Percentiles rank a stretch among this genome's conserved stretches.
Conservation (phyloP, 345 rosid species). For the Clarkia xantiana region DNA sequence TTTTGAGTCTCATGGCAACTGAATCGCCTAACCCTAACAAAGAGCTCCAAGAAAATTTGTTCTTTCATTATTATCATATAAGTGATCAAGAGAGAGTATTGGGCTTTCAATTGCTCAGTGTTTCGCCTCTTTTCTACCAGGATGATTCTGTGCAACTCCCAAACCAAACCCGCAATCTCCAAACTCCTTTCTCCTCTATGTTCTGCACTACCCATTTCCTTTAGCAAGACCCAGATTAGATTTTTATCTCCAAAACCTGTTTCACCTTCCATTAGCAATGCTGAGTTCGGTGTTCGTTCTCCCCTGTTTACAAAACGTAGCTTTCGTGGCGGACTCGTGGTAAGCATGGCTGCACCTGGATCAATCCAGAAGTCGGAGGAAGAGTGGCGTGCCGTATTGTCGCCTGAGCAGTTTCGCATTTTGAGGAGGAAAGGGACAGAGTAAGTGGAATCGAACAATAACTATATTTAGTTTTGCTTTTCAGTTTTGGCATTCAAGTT, state of each 20-base stretch:
- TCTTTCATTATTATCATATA: slow-evolving; percentile 5
- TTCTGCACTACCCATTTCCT: slow-evolving; percentile 4
- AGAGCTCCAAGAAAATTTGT: neutral
- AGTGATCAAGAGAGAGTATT: slow-evolving; percentile 5
- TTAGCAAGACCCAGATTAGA: slow-evolving; percentile 8
- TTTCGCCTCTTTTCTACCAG: slow-evolving; percentile 23
- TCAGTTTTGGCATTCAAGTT: too few species aligned
- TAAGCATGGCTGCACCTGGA: slow-evolving; percentile 50
- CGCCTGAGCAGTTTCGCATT: slow-evolving; percentile 77
- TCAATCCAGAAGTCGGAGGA: slow-evolving; percentile 66
- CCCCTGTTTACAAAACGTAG: slow-evolving; percentile 14
- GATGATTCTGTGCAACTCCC: slow-evolving; percentile 10
- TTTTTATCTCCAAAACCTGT: neutral
- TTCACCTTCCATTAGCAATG: slow-evolving; percentile 8
- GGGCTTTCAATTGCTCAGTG: slow-evolving; percentile 26
- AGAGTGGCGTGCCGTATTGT: slow-evolving; percentile 76
- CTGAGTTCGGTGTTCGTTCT: slow-evolving; percentile 9
- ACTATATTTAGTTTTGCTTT: too few species aligned
- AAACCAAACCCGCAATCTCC: slow-evolving; percentile 11
- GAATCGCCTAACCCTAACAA: too few species aligned
- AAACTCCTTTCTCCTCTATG: neutral
- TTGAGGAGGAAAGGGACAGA: slow-evolving; percentile 81
- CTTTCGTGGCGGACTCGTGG: slow-evolving; percentile 31
- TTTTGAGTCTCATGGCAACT: too few species aligned
- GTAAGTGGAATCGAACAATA: slow-evolving; percentile 16